Base-by-base conservation (phyloP, 1,139 yeast species). In the Taphrina communis region DNA sequence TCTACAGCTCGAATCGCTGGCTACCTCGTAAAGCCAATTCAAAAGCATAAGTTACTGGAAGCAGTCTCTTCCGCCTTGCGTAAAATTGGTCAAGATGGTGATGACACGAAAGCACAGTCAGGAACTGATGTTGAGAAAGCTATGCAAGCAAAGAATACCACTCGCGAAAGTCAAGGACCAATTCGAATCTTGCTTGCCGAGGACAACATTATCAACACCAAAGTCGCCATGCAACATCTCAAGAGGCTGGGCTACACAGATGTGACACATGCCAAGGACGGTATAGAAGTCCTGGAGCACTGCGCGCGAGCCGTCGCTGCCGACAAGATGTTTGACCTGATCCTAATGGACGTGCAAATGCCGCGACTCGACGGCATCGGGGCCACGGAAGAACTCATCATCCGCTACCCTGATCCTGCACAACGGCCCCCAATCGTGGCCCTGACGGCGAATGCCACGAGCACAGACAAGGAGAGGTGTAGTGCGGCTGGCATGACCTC, bases 291-390 rank as follows among this genome's bases (percentile, higher is more conserved):
- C 8, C 39, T 61, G 21, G 66, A 61, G 12, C 44, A 31, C 44
- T 61, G 66, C 17, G 39, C 36, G 6, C n/a, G 21, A 14, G 57
- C 57, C 11, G 39, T 19, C 17, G 48, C 53, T 31, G 39, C 36
- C n/a, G n/a, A n/a, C 41, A n/a, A 48, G 12, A 46, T 42, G 52
- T 61, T 36, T 66, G 94, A 90, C 75, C 79, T 93, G 68, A 85
- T 93, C 6, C 89, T 93, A 76, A 93, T 93, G 98, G 98, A 93
- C 79, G 94, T 93, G 56, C 98, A 93, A 78, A 93, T 93, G 98
- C 98, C 98, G 1, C 88, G 86, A 74, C 83, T 92, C 73, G 98
- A 93, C 77, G 98, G 98, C 12, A 51, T 55, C 31, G 62, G 57
- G 9, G 65, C 68, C 14, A 63, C 68, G 19, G 55, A 25, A 39